phyloP scores from a whole-genome alignment of 179 eudicot genomes.

The Gypsophila paniculata region DNA sequence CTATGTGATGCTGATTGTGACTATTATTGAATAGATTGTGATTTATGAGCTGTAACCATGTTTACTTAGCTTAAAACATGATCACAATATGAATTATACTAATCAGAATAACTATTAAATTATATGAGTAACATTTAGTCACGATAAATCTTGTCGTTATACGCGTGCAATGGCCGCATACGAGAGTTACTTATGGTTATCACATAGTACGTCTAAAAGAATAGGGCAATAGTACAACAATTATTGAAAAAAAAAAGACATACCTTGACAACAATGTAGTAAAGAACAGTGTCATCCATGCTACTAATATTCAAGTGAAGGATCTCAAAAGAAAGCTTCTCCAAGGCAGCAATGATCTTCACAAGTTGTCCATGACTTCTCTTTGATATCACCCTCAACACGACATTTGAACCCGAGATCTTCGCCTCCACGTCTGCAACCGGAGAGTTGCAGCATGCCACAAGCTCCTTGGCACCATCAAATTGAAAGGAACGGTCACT shows the following conservation, averaged over 20 bases:
- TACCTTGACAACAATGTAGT: conserved; percentile 90
- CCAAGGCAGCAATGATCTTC: conserved; percentile 57
- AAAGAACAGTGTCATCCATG: conserved; percentile 94
- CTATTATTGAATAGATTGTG: too few species aligned
- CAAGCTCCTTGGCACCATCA: conserved; percentile 54
- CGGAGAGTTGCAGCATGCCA: conserved; percentile 69
- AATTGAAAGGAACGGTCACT: conserved; percentile 25
- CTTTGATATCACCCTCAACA: conserved; percentile 61
- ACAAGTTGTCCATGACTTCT: conserved; percentile 64
- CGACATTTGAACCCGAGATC: conserved; percentile 75
- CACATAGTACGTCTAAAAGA: too few species aligned
- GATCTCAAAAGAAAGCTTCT: conserved; percentile 66
- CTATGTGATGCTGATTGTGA: too few species aligned
- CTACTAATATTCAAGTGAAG: conserved; percentile 88
- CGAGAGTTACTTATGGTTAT: too few species aligned
- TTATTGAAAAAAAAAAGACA: neutral
- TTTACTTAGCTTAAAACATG: too few species aligned
- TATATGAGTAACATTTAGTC: too few species aligned
- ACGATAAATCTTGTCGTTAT: too few species aligned
- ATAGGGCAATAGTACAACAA: neutral
- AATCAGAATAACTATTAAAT: too few species aligned
- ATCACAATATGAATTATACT: too few species aligned
- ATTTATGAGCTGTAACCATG: too few species aligned
- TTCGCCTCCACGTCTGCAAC: conserved; percentile 90
- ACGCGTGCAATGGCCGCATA: too few species aligned